A percentile compares a stretch with the other conserved stretches of the same genome.
Conservation (phyloP, 345 rosid species). For the Iberis pinnata region DNA sequence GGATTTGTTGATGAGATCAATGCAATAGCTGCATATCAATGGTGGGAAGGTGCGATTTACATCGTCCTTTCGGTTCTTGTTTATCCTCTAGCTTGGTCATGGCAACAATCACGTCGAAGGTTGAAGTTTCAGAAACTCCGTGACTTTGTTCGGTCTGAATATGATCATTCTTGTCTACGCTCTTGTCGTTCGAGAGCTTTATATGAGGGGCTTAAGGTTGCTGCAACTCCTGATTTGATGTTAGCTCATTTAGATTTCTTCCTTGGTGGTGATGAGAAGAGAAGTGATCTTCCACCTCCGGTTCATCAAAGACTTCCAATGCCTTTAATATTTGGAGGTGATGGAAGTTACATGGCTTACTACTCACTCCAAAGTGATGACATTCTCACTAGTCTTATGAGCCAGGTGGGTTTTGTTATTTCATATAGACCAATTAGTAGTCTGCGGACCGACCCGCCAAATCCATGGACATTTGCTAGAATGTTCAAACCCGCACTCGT, state of each 20-base stretch:
- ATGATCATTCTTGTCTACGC: conserved; percentile 91
- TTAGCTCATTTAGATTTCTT: conserved; percentile 81
- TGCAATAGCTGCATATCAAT: conserved; percentile 76
- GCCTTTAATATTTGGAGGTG: conserved; percentile 74
- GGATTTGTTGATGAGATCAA: conserved; percentile 89
- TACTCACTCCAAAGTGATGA: conserved; percentile 80
- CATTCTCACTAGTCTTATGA: conserved; percentile 75
- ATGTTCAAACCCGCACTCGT: too few relatives aligned
- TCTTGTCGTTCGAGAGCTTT: conserved; percentile 96
- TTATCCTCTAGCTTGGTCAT: conserved; percentile 89
- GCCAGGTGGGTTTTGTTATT: conserved; percentile 53
- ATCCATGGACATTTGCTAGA: too few relatives aligned
- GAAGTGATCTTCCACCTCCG: conserved; percentile 74
- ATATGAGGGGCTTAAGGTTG: conserved; percentile 90
- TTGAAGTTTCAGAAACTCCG: conserved; percentile 82
- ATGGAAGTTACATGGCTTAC: conserved; percentile 91
- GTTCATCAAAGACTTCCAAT: conserved; percentile 73
- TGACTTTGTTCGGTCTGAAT: conserved; percentile 90
- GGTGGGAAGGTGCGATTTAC: conserved; percentile 94
- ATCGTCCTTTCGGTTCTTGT: conserved; percentile 66
- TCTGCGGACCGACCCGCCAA: too few relatives aligned
- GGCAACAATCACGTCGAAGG: conserved; percentile 73
- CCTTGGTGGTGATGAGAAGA: conserved; percentile 94
- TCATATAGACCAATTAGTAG: neutral
- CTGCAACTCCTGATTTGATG: conserved; percentile 80